Conservation (phyloP, 148 eudicot species). For the Arctostaphylos glauca region DNA sequence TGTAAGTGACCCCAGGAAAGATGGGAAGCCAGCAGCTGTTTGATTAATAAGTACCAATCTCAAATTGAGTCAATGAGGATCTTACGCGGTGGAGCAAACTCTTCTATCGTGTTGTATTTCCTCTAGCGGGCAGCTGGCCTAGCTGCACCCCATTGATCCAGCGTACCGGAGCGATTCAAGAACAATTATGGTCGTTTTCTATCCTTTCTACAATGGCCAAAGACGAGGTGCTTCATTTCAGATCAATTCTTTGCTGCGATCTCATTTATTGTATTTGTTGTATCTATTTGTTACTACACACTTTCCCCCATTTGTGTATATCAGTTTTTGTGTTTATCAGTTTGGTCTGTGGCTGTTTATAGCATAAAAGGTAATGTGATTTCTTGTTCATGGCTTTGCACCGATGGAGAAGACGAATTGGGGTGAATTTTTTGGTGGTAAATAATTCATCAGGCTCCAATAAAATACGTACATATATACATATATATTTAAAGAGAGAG, state of each 20-base stretch:
- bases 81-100: too few relatives aligned
- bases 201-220: too few relatives aligned
- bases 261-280: too few relatives aligned
- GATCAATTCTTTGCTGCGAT: too few relatives aligned
- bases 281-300: background rate
- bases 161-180: too few relatives aligned
- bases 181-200: too few relatives aligned
- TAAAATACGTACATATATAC: background rate
- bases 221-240: too few relatives aligned
- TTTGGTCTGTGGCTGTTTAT: background rate
- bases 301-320: background rate
- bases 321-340: background rate
- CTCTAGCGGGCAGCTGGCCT: too few relatives aligned
- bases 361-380: background rate
- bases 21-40: slow-evolving; percentile 59
- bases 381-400: background rate
- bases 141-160: too few relatives aligned
- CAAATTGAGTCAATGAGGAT: background rate
- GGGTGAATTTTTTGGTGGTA: background rate
- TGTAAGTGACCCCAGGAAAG: slow-evolving; percentile 46
- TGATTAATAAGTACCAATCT: slow-evolving; percentile 18
- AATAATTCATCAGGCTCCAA: background rate
- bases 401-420: background rate
- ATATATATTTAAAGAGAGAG: too few relatives aligned
- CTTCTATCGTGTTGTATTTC: too few relatives aligned